Conservation (phyloP, 1,284 basidiomycete species). For the Ganoderma resinaceum region DNA sequence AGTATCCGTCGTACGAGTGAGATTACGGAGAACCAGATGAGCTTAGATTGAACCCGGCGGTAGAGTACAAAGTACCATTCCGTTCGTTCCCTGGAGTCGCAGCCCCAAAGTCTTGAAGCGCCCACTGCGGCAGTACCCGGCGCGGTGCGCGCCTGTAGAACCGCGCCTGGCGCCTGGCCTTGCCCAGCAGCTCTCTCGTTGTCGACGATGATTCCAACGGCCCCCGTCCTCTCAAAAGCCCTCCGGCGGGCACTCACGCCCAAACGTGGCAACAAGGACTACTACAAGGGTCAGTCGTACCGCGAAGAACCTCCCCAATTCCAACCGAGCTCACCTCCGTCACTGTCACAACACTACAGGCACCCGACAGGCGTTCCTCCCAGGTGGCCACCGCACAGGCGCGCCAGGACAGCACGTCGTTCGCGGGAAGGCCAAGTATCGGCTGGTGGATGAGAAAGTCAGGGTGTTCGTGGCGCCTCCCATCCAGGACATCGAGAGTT, state of each 20-base stretch:
- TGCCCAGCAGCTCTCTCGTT: conserved; percentile 5
- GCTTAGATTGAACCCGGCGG: not conserved
- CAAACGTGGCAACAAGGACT: conserved; percentile 92
- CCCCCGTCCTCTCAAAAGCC: conserved; percentile 76
- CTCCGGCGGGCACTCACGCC: conserved; percentile 81
- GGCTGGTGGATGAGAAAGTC: conserved; percentile 82
- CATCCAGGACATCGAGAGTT: conserved; percentile 66
- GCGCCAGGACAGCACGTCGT: conserved; percentile 86
- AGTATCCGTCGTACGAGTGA: not conserved
- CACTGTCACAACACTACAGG: conserved; percentile 56
- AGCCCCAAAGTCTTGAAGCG: not conserved
- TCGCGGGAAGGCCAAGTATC: conserved; percentile 78
- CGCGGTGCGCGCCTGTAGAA: not conserved
- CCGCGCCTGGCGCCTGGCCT: not conserved
- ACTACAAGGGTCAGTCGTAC: conserved; percentile 79
- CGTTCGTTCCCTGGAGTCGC: not conserved
- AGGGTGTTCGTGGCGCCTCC: conserved; percentile 85
- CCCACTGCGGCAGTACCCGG: conserved; percentile 10
- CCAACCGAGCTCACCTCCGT: not conserved
- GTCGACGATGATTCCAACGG: conserved; percentile 68
- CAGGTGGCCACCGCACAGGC: conserved; percentile 86
- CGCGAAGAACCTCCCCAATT: not conserved
- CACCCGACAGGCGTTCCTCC: conserved; percentile 81
- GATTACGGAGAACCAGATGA: not conserved
- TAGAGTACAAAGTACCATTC: not conserved